A percentile compares a stretch with the other conserved stretches of the same genome.
These are phyloP conservation scores for Aureobasidium melanogenum DNA, from an alignment of 2,329 filamentous ascomycete species.

Conservation along the genomic window DNA sequence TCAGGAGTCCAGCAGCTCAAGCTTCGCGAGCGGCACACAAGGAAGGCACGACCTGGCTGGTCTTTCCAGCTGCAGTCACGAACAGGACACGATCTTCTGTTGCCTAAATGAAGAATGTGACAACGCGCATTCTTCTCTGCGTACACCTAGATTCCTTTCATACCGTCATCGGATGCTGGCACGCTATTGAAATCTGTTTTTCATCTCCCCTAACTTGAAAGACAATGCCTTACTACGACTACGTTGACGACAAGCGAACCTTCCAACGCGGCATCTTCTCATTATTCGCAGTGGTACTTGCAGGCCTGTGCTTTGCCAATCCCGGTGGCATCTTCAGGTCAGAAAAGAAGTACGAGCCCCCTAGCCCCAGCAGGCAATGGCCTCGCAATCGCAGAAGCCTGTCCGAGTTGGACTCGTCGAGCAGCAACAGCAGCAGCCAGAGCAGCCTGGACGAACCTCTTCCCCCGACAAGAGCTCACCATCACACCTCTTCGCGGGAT, in stretches of 20 bases:
- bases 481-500: slow-evolving; percentile 6
- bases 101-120: background rate
- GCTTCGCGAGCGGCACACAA: background rate
- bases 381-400: slow-evolving; percentile 17
- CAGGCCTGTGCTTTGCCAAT: slow-evolving; percentile 28
- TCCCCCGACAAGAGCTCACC: slow-evolving; percentile 18
- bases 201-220: background rate
- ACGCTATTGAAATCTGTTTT: background rate
- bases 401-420: slow-evolving; percentile 8
- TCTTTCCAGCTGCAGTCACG: background rate
- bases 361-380: slow-evolving; percentile 17
- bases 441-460: slow-evolving; percentile 21
- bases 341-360: slow-evolving; percentile 19
- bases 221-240: slow-evolving; percentile 19
- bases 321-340: slow-evolving; percentile 28
- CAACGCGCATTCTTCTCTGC: background rate
- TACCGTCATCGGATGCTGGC: background rate
- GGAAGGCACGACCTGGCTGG: background rate
- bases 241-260: slow-evolving; percentile 24
- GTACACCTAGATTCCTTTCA: background rate
- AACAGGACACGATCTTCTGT: background rate
- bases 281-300: slow-evolving; percentile 20
- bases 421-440: slow-evolving; percentile 17
- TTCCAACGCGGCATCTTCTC: slow-evolving; percentile 27
- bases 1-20: background rate